These are phyloP conservation scores for Lunasporangiospora selenospora DNA, from an alignment of 192 early-diverging fungal species.

Conservation along the genomic window DNA sequence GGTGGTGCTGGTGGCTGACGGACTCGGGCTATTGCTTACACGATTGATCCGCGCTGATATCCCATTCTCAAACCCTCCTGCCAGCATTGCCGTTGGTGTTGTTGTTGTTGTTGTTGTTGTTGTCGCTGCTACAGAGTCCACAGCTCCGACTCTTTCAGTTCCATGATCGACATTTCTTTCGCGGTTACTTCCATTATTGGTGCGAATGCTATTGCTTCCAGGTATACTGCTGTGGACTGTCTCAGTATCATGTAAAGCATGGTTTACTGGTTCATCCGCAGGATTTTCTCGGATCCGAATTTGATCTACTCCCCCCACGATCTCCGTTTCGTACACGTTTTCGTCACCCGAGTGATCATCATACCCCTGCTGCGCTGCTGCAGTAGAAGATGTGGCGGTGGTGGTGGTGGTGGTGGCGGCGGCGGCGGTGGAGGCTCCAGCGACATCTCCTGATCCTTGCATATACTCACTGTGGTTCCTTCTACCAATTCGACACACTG, in stretches of 20 bases:
- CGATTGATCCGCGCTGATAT: not conserved
- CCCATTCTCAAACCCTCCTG: not conserved
- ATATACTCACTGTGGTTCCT: too few species aligned
- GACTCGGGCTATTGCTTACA: not conserved
- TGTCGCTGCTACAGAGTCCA: not conserved
- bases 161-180: not conserved
- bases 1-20: not conserved
- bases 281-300: not conserved
- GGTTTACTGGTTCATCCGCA: too few species aligned
- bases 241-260: too few species aligned
- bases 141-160: not conserved
- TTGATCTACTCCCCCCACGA: not conserved
- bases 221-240: too few species aligned
- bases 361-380: too few species aligned
- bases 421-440: not conserved
- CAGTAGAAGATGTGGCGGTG: too few species aligned
- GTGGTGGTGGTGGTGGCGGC: not conserved
- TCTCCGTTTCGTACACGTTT: too few species aligned
- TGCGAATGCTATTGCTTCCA: too few species aligned
- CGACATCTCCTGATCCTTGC: not conserved
- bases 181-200: conserved; percentile 3
- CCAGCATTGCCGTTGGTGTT: not conserved
- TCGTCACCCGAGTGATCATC: too few species aligned
- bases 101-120: not conserved
- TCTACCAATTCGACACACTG: not conserved